Percentiles rank a stretch among this genome's conserved stretches.
Evolutionary conservation across 1,284 basidiomycete genomes (phyloP).

Genomic region (Naganishia albida): DNA sequence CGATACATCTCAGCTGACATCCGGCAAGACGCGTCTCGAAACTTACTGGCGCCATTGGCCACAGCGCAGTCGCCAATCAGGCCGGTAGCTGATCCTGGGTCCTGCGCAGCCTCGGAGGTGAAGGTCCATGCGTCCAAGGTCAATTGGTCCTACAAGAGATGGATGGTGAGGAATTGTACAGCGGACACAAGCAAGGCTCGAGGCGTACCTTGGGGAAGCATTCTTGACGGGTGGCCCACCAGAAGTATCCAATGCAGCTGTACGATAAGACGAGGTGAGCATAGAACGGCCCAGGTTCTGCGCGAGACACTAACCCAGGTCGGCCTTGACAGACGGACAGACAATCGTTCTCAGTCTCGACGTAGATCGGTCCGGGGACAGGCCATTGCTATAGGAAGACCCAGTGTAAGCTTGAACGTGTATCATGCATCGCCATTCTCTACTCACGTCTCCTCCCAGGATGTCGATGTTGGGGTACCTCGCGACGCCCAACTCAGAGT

Average conservation of each 20-base stretch:
- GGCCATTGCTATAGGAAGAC: too few relatives aligned
- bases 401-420: too few relatives aligned
- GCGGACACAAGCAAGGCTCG: not conserved
- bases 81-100: not conserved
- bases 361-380: not conserved
- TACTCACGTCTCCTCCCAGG: conserved; percentile 8
- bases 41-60: not conserved
- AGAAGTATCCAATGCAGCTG: conserved; percentile 8
- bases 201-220: conserved; percentile 10
- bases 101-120: not conserved
- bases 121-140: not conserved
- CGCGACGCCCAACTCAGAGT: not conserved
- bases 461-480: conserved; percentile 12
- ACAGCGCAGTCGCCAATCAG: conserved; percentile 2
- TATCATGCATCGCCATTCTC: too few relatives aligned
- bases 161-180: not conserved
- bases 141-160: not conserved
- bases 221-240: not conserved
- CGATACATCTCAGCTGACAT: not conserved
- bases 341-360: not conserved
- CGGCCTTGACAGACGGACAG: not conserved
- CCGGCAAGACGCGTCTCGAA: too few relatives aligned
- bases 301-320: conserved; percentile 1
- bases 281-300: too few relatives aligned
- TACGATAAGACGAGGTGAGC: too few relatives aligned